Evolutionary conservation across 2,329 filamentous ascomycete species (phyloP).

Genomic region (Fusarium nelsonii): DNA sequence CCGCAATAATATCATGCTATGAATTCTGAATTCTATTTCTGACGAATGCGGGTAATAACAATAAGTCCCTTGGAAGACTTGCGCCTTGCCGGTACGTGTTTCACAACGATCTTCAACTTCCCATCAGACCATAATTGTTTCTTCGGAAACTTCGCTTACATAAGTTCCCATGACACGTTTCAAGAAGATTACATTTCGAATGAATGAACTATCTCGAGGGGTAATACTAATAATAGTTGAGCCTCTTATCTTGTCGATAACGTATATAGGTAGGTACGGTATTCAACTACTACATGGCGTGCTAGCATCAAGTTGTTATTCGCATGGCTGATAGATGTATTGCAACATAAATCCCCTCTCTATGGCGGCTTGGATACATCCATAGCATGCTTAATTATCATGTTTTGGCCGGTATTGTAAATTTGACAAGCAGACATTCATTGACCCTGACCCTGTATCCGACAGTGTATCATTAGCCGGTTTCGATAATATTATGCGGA

Average conservation of each 20-base stretch:
- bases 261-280: too few species aligned
- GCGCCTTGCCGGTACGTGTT: background rate
- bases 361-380: background rate
- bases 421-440: background rate
- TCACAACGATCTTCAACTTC: background rate
- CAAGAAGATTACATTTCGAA: background rate
- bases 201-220: background rate
- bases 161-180: background rate
- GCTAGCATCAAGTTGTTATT: background rate
- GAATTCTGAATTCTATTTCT: background rate
- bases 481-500: constrained; percentile 1
- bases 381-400: background rate
- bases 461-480: background rate
- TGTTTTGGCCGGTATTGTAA: background rate
- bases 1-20: background rate
- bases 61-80: too few species aligned
- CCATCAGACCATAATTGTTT: background rate
- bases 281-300: background rate
- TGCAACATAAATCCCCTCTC: background rate
- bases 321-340: background rate
- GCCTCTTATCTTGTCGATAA: background rate
- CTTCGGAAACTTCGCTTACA: constrained; percentile 1
- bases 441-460: background rate
- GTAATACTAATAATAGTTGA: background rate
- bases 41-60: background rate